Evolutionary conservation across 768 basidiomycete species (phyloP), one percentile per base, ranked within the genome.

Genomic region (Mycena rebaudengoi): DNA sequence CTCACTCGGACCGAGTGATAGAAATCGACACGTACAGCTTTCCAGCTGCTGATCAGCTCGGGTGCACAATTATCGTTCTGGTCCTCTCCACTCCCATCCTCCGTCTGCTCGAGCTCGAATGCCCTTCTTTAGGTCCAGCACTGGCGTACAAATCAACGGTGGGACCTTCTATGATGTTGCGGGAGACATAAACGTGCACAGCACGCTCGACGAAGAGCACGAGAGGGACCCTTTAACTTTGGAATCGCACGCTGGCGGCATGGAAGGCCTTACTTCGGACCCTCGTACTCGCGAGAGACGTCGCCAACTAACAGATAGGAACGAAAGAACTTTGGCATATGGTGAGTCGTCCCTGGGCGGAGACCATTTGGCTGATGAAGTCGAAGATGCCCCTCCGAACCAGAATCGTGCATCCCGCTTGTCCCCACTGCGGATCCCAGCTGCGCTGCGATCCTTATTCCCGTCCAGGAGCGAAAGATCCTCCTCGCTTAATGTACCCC

Each of bases 81-180:
- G n/a, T n/a, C n/a, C n/a, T n/a, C 26, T 48, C 46, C 26, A 48
- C 46, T 48, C 46, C 46, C 46, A 20, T 30, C 25, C 46, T 48
- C 46, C 46, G 20, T 48, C 46, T 48, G 46, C 46, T 48, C 46
- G 46, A 29, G 46, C 46, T 37, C 46, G 46, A 48, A 48, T 48
- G 46, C 46, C 46, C 10, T 48, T 48, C 46, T 48, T 48, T 48
- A 18, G 26, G 29, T 48, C 46, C 46, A 48, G 35, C 29, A 48
- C 46, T 48, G 46, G 46, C 28, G 46, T 48, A 37, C 35, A 37
- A 37, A 37, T 37, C 10, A 37, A 37, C 18, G 35, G 35, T 18
- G 35, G 35, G 11, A 37, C 10, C 35, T 37, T 37, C 35, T 37
- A 37, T 37, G 35, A 37, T 37, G 35, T 37, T 37, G 35, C 10